phyloP scores from a whole-genome alignment of 176 grass and related monocot species.

The Thinopyrum elongatum region DNA sequence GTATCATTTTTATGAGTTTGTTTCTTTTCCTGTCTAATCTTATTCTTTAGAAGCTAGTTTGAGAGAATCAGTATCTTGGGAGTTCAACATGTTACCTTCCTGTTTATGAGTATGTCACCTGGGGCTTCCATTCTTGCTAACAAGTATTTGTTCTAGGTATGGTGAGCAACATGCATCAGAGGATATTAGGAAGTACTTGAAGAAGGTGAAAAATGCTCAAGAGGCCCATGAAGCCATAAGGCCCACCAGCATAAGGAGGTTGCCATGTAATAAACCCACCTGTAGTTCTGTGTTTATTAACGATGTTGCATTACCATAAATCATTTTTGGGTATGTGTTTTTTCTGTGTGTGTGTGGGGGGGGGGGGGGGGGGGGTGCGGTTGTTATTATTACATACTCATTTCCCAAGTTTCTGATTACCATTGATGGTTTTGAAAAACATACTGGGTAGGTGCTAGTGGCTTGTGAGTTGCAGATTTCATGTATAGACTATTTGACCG shows the following conservation, averaged over 20 bases:
- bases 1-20: constrained; percentile 18
- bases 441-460: not conserved
- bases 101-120: constrained; percentile 4
- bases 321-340: not conserved
- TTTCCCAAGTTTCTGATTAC: constrained; percentile 9
- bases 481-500: not conserved
- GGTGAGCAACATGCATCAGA: constrained; percentile 58
- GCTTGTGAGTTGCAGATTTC: constrained; percentile 11
- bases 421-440: constrained; percentile 4
- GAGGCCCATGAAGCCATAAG: constrained; percentile 99
- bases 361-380: too few species aligned
- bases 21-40: not conserved
- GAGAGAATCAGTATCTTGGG: constrained; percentile 5
- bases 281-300: constrained; percentile 15
- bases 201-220: constrained; percentile 98
- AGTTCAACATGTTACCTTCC: constrained; percentile 7
- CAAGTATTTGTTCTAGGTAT: constrained; percentile 59
- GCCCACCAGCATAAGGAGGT: constrained; percentile 85
- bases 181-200: constrained; percentile 60
- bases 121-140: constrained; percentile 12
- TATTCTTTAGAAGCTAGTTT: not conserved
- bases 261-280: constrained; percentile 79
- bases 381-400: not conserved
- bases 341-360: not conserved
- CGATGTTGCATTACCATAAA: not conserved